Evolutionary conservation across 2,329 filamentous ascomycete genomes (phyloP), one percentile per base, ranked within the genome.

Genomic region (Drechslerella stenobrocha): DNA sequence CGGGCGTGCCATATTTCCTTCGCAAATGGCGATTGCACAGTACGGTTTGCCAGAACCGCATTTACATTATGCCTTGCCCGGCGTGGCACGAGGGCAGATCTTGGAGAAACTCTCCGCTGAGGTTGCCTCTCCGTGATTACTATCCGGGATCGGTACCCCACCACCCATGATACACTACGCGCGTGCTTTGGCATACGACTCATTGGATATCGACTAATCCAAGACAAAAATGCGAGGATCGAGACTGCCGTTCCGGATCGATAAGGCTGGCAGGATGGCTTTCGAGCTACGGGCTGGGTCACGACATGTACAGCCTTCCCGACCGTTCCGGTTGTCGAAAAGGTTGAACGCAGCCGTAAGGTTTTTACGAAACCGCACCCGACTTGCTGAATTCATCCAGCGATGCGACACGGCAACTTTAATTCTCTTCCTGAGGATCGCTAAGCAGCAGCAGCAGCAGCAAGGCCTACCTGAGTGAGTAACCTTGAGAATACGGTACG

Each of bases 331-430:
- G 63, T 48, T 40, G n/a, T 26, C 23, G 32, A 26, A 37, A 3
- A 13, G 7, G 34, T 46, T 15, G 18, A 44, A 35, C 40, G 20
- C 15, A 35, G 26, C 23, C n/a, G 15, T 11, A 24, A 57, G 26
- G 28, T 52, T 42, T n/a, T 48, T 30, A 28, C 13, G 18, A 26
- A 44, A 48, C 48, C 45, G 47, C 34, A 26, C 15, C 51, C 28
- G 45, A 47, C 9, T 59, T 34, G 24, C 44, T 44, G 58, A 60
- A 50, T 67, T 48, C 63, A 55, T 60, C 45, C 63, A 55, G 51
- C 45, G 42, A 42, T 60, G 45, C 44, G 50, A 50, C 44, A 67
- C 61, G 34, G 53, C 42, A 60, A 56, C 63, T 55, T 56, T 67
- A 60, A 37, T 50, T 44, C 48, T 8, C n/a, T n/a, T 32, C 34